Conservation (phyloP, 306 rosid species). For the Crotalaria pallida region DNA sequence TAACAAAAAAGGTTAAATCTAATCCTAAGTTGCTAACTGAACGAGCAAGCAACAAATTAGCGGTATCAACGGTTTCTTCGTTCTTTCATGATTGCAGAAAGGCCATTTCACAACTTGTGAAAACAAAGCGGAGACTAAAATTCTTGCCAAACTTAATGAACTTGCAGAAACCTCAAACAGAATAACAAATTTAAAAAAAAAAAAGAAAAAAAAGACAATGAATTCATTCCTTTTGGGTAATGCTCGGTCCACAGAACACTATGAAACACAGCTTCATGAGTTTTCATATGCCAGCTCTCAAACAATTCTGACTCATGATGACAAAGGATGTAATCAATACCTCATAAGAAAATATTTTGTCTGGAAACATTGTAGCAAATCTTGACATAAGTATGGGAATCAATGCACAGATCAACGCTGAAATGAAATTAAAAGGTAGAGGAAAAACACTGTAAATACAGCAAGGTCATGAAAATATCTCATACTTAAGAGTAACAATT, state of each 20-base stretch:
- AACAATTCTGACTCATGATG: too few relatives aligned
- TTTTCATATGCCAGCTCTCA: too few relatives aligned
- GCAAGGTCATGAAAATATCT: conserved; percentile 15
- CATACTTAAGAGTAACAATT: background rate
- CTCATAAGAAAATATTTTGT: too few relatives aligned
- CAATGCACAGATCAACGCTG: too few relatives aligned
- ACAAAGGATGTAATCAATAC: too few relatives aligned
- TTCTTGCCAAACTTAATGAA: background rate
- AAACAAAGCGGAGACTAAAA: background rate
- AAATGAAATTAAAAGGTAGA: too few relatives aligned
- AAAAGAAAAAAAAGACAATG: background rate
- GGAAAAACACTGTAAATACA: conserved; percentile 1
- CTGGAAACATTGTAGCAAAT: too few relatives aligned
- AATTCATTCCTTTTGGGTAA: background rate
- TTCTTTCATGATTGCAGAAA: background rate
- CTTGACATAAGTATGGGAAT: too few relatives aligned
- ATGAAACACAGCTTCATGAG: too few relatives aligned
- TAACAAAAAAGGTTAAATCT: background rate
- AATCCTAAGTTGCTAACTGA: background rate
- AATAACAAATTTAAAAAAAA: too few relatives aligned
- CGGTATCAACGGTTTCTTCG: background rate
- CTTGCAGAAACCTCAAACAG: background rate
- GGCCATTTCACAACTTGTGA: background rate
- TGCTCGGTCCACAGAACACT: too few relatives aligned
- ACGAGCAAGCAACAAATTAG: background rate